Base-by-base conservation (phyloP, 2,329 filamentous ascomycete genomes). In the Proliferodiscus dingleyae region DNA sequence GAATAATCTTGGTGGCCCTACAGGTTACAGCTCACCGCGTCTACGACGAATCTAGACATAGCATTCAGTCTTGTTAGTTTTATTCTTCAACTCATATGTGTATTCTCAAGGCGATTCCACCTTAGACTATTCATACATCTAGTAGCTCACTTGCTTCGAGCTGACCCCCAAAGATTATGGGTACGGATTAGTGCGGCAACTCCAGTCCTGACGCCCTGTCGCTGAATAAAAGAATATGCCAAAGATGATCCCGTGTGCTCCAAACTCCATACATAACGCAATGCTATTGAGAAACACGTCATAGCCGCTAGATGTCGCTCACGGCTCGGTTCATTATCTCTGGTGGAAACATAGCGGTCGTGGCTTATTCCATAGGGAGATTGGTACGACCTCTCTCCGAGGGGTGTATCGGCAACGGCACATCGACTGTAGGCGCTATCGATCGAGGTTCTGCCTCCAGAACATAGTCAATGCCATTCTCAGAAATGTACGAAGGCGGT, bases 401-500 rank as follows among this genome's bases (percentile, higher is more conserved):
- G 2, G 75, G 73, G 52, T 80, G 75, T 26, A 64, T 61, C 16
- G 69, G 68, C 19, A 74, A 60, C 29, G 69, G 66, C 7, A 70
- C 66, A 21, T 72, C 66, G 2, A 63, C 63, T n/a, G 66, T 63
- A 4, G 75, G 72, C 2, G 69, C 76, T 13, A 73, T 74, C 6
- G 78, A 81, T 46, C 80, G 68, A 34, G 80, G 80, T 45, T 74
- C 74, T 0, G 81, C 82, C 54, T 87, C 80, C 4, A 88, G 71
- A 11, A 87, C 78, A 60, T 89, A 89, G 22, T 75, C 74, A 4
- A 89, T 75, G 0, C 86, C 86, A 56, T 89, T 83, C 8, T 91
- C 85, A 0, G 83, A 87, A 3, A 75, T 71, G 61, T 93, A 93
- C 4, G 83, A 88, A 2, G 87, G 87, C 4, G 87, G 87, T 1